Evolutionary conservation across 2,329 filamentous ascomycete genomes (phyloP).

Genomic region (Colletotrichum sublineola): DNA sequence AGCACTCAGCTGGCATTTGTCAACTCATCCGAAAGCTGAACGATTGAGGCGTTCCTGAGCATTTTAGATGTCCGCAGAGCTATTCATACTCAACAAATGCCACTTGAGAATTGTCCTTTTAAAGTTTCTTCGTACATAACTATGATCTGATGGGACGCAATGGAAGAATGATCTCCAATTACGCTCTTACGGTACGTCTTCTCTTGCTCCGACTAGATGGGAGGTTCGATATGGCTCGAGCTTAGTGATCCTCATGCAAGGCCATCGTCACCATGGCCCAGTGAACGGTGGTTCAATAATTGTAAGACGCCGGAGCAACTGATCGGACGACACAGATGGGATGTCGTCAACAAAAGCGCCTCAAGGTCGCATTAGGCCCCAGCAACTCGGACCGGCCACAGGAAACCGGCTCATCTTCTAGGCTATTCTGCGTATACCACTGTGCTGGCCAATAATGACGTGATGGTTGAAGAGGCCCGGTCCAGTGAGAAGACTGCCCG

Average conservation of each 20-base stretch:
- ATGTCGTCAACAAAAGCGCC: slow-evolving; percentile 30
- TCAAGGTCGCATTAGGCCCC: slow-evolving; percentile 19
- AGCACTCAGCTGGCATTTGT: not conserved
- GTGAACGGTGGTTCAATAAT: no score
- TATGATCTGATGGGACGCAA: no score
- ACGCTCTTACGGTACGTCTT: not conserved
- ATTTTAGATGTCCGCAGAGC: not conserved
- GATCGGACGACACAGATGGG: not conserved
- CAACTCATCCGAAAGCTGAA: no score
- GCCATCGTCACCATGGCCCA: not conserved
- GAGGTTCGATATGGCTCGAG: not conserved
- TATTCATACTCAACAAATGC: not conserved
- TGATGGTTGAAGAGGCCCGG: slow-evolving; percentile 5
- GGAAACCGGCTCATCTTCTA: not conserved
- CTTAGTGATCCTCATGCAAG: not conserved
- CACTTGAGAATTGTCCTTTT: no score
- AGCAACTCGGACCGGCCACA: slow-evolving; percentile 17
- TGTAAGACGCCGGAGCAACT: not conserved
- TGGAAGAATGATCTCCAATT: no score
- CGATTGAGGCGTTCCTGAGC: not conserved
- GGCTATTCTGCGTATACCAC: slow-evolving; percentile 18
- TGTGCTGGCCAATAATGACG: slow-evolving; percentile 4
- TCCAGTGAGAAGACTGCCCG: not conserved
- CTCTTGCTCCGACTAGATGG: not conserved
- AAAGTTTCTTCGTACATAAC: not conserved